Base-by-base conservation (phyloP, 805 yeast species). In the Metschnikowia lochheadii region DNA sequence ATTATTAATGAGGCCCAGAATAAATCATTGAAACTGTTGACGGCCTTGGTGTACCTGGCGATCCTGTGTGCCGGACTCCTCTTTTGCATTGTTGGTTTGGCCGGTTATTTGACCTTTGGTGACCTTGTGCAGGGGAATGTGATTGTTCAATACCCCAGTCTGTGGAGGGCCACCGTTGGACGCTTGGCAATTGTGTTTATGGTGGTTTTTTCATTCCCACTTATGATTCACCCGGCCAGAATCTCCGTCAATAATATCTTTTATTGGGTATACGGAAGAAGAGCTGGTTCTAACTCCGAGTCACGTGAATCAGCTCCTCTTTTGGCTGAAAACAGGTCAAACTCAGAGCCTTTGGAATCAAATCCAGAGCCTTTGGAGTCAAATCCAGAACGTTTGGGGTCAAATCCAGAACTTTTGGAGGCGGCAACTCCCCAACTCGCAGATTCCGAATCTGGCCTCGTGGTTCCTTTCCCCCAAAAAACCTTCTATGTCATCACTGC, bases 171-270 rank as follows among this genome's bases (percentile, higher is more conserved):
- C 1, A 85, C 89, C 0, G 66, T 91, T 40, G 97, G 96, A 2
- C 76, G 95, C 56, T 69, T 85, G 10, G 87, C 91, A 3, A 90
- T 90, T 55, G 92, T 87, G 5, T 73, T 88, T 7, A 70, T 90
- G 65, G 96, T 91, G 21, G 77, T 85, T 56, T 76, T 89, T 49
- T 86, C 94, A n/a, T 90, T 83, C 64, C 97, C 97, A 6, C 69
- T 91, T 55, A 96, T 89, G 77, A 80, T 90, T 60, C 96, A 90
- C 60, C 97, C 97, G 0, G 88, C 95, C 31, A 77, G 97, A 57
- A 84, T 87, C 2, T 88, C 96, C 0, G 76, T 86, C 37, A 83
- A 86, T 60, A 89, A 89, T 64, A 83, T 90, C 38, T 64, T 82
- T 32, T 81, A 76, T 60, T 84, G 78, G 69, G 58, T 78, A 5